These are phyloP conservation scores for Sporothrix pallida DNA, from an alignment of 2,329 filamentous ascomycete genomes.

Conservation along the genomic window DNA sequence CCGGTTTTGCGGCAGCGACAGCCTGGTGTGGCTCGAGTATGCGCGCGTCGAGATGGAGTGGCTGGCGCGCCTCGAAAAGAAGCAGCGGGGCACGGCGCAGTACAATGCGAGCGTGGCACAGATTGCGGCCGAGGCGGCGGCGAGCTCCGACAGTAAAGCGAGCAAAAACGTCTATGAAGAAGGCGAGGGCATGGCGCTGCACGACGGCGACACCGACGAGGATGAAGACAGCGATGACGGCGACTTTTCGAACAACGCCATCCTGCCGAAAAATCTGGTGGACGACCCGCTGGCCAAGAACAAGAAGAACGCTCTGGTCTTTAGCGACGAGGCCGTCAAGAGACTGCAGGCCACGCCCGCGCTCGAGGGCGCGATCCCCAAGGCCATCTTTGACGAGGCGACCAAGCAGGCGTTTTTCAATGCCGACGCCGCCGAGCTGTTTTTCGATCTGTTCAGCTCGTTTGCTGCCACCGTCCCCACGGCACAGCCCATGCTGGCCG, in stretches of 20 bases:
- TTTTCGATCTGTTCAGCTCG: slow-evolving; percentile 78
- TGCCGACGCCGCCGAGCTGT: slow-evolving; percentile 69
- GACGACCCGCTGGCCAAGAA: slow-evolving; percentile 42
- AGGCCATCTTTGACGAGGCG: slow-evolving; percentile 87
- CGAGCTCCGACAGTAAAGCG: slow-evolving; percentile 52
- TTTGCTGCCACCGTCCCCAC: slow-evolving; percentile 66
- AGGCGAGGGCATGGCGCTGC: slow-evolving; percentile 52
- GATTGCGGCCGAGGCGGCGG: slow-evolving; percentile 44
- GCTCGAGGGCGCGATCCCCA: slow-evolving; percentile 88
- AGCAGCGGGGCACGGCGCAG: slow-evolving; percentile 62
- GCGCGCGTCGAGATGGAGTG: slow-evolving; percentile 92
- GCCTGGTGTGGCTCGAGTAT: slow-evolving; percentile 88
- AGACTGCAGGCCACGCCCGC: slow-evolving; percentile 76
- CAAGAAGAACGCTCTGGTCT: slow-evolving; percentile 47
- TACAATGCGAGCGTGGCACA: slow-evolving; percentile 33
- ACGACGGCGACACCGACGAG: slow-evolving; percentile 56
- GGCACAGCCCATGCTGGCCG: slow-evolving; percentile 68
- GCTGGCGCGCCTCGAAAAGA: slow-evolving; percentile 77
- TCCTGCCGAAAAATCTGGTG: slow-evolving; percentile 53
- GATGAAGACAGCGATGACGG: slow-evolving; percentile 54
- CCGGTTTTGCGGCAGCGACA: slow-evolving; percentile 75
- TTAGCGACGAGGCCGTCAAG: slow-evolving; percentile 49
- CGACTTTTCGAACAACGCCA: slow-evolving; percentile 53
- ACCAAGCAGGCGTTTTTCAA: slow-evolving; percentile 77
- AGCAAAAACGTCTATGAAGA: slow-evolving; percentile 49